A percentile compares a stretch with the other conserved stretches of the same genome.
phyloP scores from a whole-genome alignment of 345 rosid species.

The Brassica incana region DNA sequence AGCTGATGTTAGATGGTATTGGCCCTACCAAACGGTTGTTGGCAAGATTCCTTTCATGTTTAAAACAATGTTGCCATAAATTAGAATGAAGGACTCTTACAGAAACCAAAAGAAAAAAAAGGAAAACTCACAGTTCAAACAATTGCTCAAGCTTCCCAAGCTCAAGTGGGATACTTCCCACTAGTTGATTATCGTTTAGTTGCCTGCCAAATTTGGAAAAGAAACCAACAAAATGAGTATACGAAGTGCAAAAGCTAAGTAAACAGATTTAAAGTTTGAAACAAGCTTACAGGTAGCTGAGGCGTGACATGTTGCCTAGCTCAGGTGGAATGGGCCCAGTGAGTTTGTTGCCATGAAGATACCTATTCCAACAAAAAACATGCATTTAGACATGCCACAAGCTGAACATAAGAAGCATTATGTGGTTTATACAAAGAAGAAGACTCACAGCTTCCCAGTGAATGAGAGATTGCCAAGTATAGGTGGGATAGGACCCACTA shows the following conservation, averaged over 20 bases:
- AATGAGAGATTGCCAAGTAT: constrained; percentile 91
- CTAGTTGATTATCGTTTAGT: constrained; percentile 67
- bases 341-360: constrained; percentile 90
- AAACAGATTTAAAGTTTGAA: neutral
- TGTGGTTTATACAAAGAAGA: neutral
- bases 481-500: constrained; percentile 81
- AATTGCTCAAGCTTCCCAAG: constrained; percentile 88
- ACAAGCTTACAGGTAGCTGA: constrained; percentile 79
- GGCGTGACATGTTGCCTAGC: constrained; percentile 94
- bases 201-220: constrained; percentile 50
- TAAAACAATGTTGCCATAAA: neutral
- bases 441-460: constrained; percentile 85
- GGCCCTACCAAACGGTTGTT: constrained; percentile 81
- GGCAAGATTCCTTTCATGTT: constrained; percentile 72
- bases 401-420: neutral
- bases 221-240: neutral
- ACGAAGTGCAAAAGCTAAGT: neutral
- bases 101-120: neutral
- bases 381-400: neutral
- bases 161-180: constrained; percentile 83
- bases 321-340: constrained; percentile 92
- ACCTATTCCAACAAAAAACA: constrained; percentile 44
- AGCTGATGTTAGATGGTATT: constrained; percentile 78
- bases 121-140: constrained; percentile 75
- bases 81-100: neutral